Conservation (phyloP, 2,329 filamentous ascomycete species). For the Ambrosiella beaveri region DNA sequence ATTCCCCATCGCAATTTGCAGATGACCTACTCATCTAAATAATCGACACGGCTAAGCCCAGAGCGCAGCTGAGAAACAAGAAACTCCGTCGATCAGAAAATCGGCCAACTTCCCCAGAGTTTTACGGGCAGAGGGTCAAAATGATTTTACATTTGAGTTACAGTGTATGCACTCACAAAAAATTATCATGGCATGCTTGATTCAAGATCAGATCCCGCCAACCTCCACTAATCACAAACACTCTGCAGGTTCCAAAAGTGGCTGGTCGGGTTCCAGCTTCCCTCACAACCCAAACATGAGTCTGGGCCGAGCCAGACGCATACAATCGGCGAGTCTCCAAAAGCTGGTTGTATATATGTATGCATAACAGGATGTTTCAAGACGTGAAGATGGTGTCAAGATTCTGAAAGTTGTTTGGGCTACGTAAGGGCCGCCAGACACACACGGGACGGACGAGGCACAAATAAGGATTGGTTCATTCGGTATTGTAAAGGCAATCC, state of each 20-base stretch:
- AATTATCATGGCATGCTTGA: neutral
- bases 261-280: neutral
- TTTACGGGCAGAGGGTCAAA: neutral
- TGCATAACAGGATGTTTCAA: neutral
- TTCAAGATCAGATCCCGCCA: neutral
- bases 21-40: neutral
- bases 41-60: neutral
- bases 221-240: neutral
- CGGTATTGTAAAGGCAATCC: neutral
- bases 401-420: neutral
- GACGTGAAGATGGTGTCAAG: neutral
- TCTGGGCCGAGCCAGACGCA: neutral
- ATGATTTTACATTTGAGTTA: neutral
- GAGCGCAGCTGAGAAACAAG: neutral
- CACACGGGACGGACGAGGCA: neutral
- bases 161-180: neutral
- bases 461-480: neutral
- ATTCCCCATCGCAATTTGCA: neutral
- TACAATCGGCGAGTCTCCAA: neutral
- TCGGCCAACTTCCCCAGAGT: neutral
- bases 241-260: neutral
- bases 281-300: neutral
- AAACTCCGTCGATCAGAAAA: neutral
- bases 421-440: neutral
- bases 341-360: neutral